These are phyloP conservation scores for Trichoderma harzianum DNA, from an alignment of 2,329 filamentous ascomycete species.

Conservation along the genomic window DNA sequence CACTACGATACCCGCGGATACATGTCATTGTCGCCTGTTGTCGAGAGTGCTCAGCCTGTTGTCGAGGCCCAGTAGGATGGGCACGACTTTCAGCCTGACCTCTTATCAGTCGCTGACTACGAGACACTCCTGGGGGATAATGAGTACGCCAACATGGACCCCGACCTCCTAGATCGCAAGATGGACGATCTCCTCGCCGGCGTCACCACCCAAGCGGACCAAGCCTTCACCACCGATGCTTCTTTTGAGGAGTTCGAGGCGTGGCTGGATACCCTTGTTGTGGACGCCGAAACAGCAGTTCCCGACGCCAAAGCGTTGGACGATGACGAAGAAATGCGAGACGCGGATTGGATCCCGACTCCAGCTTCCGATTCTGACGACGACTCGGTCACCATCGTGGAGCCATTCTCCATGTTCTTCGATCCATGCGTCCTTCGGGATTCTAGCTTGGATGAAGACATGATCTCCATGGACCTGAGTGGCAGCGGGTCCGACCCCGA, in stretches of 20 bases:
- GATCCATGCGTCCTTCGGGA: constrained; percentile 3
- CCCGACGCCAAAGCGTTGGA: not conserved
- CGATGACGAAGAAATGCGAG: constrained; percentile 3
- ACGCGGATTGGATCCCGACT: not conserved
- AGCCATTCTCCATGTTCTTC: not conserved
- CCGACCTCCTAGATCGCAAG: constrained; percentile 7
- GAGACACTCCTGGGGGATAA: not conserved
- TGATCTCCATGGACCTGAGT: constrained; percentile 3
- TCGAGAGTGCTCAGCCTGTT: not conserved
- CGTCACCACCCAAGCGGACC: not conserved
- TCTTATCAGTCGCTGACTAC: constrained; percentile 2
- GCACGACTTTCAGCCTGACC: not conserved
- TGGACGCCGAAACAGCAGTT: not conserved
- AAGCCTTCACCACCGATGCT: not conserved
- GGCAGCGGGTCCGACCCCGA: not conserved
- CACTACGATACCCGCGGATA: constrained; percentile 12
- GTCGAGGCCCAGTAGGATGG: constrained; percentile 19
- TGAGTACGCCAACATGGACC: constrained; percentile 6
- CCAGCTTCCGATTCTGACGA: not conserved
- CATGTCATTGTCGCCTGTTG: constrained; percentile 4
- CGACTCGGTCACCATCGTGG: not conserved
- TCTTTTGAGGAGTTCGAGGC: not conserved
- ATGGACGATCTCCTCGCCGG: constrained; percentile 9
- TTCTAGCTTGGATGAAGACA: not conserved
- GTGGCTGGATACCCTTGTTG: not conserved